Evolutionary conservation across 2,329 filamentous ascomycete species (phyloP).

Genomic region (Ophiosphaerella herpotricha): DNA sequence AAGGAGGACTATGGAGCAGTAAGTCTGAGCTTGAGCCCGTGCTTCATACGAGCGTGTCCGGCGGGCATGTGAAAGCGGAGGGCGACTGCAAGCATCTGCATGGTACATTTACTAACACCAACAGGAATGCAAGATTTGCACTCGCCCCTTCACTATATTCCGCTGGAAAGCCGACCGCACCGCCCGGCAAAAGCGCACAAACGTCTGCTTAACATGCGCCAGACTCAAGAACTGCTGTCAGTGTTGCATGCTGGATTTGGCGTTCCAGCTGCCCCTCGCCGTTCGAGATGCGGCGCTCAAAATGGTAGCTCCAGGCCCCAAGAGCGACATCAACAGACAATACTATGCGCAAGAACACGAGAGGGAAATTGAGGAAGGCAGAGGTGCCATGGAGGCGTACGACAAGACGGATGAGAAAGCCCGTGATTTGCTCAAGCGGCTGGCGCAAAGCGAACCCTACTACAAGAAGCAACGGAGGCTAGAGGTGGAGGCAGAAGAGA

Average conservation of each 20-base stretch:
- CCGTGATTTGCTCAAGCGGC: constrained; percentile 77
- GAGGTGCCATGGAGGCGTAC: constrained; percentile 80
- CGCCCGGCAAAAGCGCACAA: constrained; percentile 88
- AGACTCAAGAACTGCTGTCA: constrained; percentile 99
- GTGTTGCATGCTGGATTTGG: constrained; percentile 97
- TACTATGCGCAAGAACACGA: constrained; percentile 99
- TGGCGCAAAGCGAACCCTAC: constrained; percentile 94
- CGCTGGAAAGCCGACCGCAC: constrained; percentile 93
- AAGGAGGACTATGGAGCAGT: constrained; percentile 94
- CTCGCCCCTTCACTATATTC: constrained; percentile 93
- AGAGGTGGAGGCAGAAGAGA: constrained; percentile 58
- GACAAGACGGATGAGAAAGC: constrained; percentile 98
- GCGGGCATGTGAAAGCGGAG: not conserved
- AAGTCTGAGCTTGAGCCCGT: constrained; percentile 51
- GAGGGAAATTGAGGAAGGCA: constrained; percentile 89
- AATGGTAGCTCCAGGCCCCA: constrained; percentile 93
- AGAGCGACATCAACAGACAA: constrained; percentile 91
- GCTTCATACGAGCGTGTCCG: not conserved
- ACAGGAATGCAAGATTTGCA: constrained; percentile 70
- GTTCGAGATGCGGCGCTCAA: constrained; percentile 95
- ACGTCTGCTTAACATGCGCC: constrained; percentile 94
- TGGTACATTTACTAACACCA: constrained; percentile 43
- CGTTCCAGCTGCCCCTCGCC: constrained; percentile 91
- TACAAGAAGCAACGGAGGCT: constrained; percentile 84
- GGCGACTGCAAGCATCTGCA: constrained; percentile 51